Base-by-base conservation (phyloP, 2,329 filamentous ascomycete genomes). In the Cercospora janseana region DNA sequence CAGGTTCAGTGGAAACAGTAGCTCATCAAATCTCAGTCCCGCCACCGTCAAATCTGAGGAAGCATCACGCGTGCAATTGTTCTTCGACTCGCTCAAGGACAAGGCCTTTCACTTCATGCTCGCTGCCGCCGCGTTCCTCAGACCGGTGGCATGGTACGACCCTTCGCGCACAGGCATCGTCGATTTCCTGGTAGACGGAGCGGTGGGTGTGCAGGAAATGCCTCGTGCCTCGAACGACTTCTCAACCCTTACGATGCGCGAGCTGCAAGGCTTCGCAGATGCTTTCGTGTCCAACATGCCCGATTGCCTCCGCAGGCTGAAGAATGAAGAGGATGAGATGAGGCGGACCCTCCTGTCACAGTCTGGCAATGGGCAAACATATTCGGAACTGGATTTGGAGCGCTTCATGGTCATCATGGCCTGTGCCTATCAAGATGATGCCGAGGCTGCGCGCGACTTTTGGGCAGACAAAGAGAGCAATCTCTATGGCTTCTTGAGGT, bases 201-300 rank as follows among this genome's bases (percentile, higher is more conserved):
- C 87, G 1, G 72, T 82, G 3, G 72, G 95, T 27, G 74, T 83
- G 3, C 71, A 81, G 0, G 88, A 95, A 31, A 62, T 61, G 23
- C 76, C 82, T 75, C 86, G 6, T 2, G 88, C 91, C 49, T 84
- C 87, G 3, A 75, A 79, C 5, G 83, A 83, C 58, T 89, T 97
- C 65, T 85, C 87, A 56, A 66, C 76, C 5, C 74, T 86, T 16
- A 71, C 95, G 21, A 88, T 92, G 81, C 79, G 85, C 51, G 87
- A 91, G 63, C 71, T 97, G 7, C 92, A 97, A 66, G 79, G 80
- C 0, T 95, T 97, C 64, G 82, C 92, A 6, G 92, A 97, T 65
- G 86, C 87, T 4, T 94, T 95, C 66, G 94, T 98, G 59, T 88
- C 89, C 0, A 95, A 98, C 64, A 86, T 97, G 74, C 93, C 93